Conservation (phyloP, 2,329 filamentous ascomycete genomes). For the Tolypocladium pustulatum region DNA sequence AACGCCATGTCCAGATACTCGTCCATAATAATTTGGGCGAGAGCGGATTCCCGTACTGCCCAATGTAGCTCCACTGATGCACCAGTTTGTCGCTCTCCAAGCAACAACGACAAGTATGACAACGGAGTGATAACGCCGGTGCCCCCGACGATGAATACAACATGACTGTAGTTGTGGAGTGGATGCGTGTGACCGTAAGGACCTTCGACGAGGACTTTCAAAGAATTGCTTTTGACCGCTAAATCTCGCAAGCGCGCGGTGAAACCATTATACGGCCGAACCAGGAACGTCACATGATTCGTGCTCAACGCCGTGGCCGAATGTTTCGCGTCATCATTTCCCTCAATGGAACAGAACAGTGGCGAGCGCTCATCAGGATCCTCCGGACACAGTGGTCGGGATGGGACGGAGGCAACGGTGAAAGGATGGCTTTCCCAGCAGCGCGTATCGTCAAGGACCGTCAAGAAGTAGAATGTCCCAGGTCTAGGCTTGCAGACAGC, state of each 20-base stretch:
- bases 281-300: conserved; percentile 27
- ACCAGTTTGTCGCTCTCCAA: conserved; percentile 4
- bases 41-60: conserved; percentile 29
- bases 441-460: conserved; percentile 25
- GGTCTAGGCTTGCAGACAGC: conserved; percentile 23
- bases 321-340: background rate
- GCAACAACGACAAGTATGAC: conserved; percentile 23
- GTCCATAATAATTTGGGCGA: conserved; percentile 22
- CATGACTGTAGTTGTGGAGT: conserved; percentile 24
- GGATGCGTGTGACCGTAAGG: conserved; percentile 31
- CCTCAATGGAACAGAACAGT: background rate
- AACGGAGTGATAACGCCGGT: conserved; percentile 33
- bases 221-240: conserved; percentile 10
- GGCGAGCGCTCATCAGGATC: conserved; percentile 14
- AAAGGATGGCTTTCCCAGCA: conserved; percentile 42
- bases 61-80: conserved; percentile 26
- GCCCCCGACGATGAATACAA: conserved; percentile 33
- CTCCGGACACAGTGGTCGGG: conserved; percentile 9
- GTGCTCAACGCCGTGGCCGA: background rate
- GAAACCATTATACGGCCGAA: conserved; percentile 34
- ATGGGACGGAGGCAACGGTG: conserved; percentile 26
- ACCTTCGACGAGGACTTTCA: conserved; percentile 31
- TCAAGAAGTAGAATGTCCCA: conserved; percentile 35
- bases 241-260: conserved; percentile 24
- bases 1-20: conserved; percentile 20